Base-by-base conservation (phyloP, 2,329 filamentous ascomycete genomes). In the Ceratocystis huliohia region DNA sequence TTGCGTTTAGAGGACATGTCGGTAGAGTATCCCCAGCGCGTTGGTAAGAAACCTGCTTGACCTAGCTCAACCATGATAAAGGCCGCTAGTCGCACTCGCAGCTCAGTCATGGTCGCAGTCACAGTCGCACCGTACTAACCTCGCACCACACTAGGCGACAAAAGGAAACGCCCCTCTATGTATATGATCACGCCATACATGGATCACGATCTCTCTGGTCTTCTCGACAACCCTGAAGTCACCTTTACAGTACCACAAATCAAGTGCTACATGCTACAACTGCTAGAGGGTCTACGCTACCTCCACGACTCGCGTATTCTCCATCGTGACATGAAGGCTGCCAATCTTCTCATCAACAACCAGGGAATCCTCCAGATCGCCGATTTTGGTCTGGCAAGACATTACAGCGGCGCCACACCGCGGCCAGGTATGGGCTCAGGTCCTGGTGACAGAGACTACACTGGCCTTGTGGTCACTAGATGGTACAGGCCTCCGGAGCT, bases 151-250 rank as follows among this genome's bases (percentile, higher is more conserved):
- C 48, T 20, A 57, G 41, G 87, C 71, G 88, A 93, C 74, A 89
- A 90, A 75, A 84, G 87, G 71, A 91, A 89, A 75, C 85, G 87
- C 68, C 87, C 88, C 2, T 92, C 92, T 71, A 91, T 99, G 81
- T 97, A 97, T 77, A 99, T 99, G 94, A 93, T 96, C 64, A 96
- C 88, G 57, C 94, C 93, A 5, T 99, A 99, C 76, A 96, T 97
- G 91, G 92, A 97, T 72, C 94, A 99, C 77, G 94, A 99, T 76
- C 82, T 99, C n/a, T 96, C 93, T 7, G 94, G 94, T 57, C 84
- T 99, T 37, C 85, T 99, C 72, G 94, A 97, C 75, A 99, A 99
- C 72, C 93, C 93, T 8, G 86, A 87, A 5, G 92, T 99, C 48
- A 83, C 84, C 50, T 93, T 99, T 72, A 89, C 88, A 62, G 87